Evolutionary conservation across 352 stramenopile species (phyloP).

Genomic region (Globisporangium paroecandrum): DNA sequence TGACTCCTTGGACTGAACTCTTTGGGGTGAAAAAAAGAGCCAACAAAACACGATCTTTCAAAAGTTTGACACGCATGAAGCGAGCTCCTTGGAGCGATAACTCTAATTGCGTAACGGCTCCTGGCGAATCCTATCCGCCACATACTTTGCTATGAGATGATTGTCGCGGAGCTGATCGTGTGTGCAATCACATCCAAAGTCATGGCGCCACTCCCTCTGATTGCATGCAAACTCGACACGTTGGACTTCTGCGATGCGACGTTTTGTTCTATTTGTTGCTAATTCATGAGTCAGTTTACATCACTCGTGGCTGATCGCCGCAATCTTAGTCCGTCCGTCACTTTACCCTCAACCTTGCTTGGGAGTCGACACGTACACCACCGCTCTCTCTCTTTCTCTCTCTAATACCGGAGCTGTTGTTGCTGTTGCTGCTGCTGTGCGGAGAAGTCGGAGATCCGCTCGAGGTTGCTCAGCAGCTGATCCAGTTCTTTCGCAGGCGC

Average conservation of each 20-base stretch:
- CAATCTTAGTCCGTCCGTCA: not conserved
- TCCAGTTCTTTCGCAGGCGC: conserved; percentile 57
- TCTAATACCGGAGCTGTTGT: conserved; percentile 7
- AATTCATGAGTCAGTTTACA: not conserved
- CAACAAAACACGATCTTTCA: not conserved
- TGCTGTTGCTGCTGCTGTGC: conserved; percentile 20
- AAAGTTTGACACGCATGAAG: not conserved
- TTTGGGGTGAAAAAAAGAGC: not conserved
- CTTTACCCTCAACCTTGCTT: not conserved
- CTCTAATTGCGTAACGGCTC: not conserved
- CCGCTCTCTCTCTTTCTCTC: not conserved
- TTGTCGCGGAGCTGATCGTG: not conserved
- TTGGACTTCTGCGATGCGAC: not conserved
- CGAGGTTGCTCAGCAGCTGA: conserved; percentile 60
- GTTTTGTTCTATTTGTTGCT: not conserved
- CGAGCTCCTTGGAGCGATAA: not conserved
- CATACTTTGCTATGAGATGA: not conserved
- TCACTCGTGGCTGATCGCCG: not conserved
- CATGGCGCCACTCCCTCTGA: not conserved
- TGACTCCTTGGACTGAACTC: not conserved
- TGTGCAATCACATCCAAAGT: not conserved
- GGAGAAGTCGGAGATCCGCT: conserved; percentile 68
- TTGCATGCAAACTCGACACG: not conserved
- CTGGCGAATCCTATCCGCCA: not conserved
- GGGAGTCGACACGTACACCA: too few relatives aligned